Conservation (phyloP, 2,329 filamentous ascomycete species). For the Malbranchea cinnamomea region DNA sequence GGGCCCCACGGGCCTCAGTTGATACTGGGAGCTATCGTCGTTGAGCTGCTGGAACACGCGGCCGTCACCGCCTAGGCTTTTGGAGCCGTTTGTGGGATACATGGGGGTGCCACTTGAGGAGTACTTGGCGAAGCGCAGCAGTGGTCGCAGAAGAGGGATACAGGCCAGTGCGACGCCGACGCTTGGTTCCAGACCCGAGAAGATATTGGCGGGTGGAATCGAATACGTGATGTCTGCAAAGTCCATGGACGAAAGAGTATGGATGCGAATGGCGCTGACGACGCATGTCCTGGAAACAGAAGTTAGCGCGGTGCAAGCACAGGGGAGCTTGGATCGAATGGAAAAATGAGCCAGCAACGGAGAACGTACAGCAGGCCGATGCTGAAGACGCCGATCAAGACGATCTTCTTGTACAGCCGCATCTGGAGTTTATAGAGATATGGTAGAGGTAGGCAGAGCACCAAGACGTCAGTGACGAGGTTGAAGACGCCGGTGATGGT, state of each 20-base stretch:
- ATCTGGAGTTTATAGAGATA: conserved; percentile 13
- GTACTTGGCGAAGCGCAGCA: conserved; percentile 18
- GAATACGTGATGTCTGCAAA: conserved; percentile 22
- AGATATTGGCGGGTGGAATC: conserved; percentile 21
- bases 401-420: conserved; percentile 13
- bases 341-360: no score
- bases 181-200: conserved; percentile 25
- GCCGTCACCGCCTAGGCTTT: conserved; percentile 3
- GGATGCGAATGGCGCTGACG: conserved; percentile 22
- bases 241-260: conserved; percentile 19
- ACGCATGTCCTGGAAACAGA: conserved; percentile 18
- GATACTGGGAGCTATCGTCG: conserved; percentile 17
- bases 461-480: conserved; percentile 14
- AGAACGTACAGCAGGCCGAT: conserved; percentile 13
- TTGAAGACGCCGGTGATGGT: conserved; percentile 13
- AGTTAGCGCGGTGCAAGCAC: background rate
- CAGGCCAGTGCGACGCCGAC: conserved; percentile 27
- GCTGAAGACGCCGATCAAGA: conserved; percentile 13
- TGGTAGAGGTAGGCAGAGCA: conserved; percentile 13
- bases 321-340: background rate
- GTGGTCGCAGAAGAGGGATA: conserved; percentile 27
- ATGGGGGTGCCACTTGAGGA: conserved; percentile 11
- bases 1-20: conserved; percentile 12
- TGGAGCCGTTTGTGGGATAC: background rate
- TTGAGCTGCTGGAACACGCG: conserved; percentile 15